phyloP scores from a whole-genome alignment of 306 rosid species.

The Sindora glabra region DNA sequence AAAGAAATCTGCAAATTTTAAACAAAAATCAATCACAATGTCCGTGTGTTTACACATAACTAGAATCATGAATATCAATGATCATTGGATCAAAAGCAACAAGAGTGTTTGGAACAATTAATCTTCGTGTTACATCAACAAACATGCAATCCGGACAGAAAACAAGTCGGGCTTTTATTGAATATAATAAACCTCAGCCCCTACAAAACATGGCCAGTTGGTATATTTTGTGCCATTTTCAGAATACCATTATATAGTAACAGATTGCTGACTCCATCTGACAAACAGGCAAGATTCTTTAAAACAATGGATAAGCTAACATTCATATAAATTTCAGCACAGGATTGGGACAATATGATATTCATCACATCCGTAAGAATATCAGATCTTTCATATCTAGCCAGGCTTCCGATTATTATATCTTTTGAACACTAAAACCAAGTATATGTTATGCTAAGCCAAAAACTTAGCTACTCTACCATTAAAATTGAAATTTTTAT shows the following conservation, averaged over 20 bases:
- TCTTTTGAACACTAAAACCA: neutral
- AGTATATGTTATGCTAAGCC: neutral
- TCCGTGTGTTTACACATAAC: neutral
- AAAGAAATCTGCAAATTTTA: neutral
- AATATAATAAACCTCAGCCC: no score
- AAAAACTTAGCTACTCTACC: neutral
- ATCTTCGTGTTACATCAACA: neutral
- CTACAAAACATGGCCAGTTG: no score
- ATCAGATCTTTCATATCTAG: neutral
- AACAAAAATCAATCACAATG: neutral
- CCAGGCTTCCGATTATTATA: neutral
- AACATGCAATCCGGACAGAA: slow-evolving; percentile 8
- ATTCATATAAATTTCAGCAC: neutral
- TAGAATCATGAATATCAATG: slow-evolving; percentile 6
- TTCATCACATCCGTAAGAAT: neutral
- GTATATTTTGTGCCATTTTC: no score
- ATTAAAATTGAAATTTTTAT: neutral
- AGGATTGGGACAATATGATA: neutral
- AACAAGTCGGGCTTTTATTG: neutral
- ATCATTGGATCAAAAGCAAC: neutral
- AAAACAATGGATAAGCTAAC: slow-evolving; percentile 2
- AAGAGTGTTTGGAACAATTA: neutral
- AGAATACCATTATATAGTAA: neutral
- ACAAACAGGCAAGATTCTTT: neutral
- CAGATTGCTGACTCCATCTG: neutral